These are phyloP conservation scores for Kalmusia sp. DNA, from an alignment of 2,329 filamentous ascomycete genomes.

Conservation along the genomic window DNA sequence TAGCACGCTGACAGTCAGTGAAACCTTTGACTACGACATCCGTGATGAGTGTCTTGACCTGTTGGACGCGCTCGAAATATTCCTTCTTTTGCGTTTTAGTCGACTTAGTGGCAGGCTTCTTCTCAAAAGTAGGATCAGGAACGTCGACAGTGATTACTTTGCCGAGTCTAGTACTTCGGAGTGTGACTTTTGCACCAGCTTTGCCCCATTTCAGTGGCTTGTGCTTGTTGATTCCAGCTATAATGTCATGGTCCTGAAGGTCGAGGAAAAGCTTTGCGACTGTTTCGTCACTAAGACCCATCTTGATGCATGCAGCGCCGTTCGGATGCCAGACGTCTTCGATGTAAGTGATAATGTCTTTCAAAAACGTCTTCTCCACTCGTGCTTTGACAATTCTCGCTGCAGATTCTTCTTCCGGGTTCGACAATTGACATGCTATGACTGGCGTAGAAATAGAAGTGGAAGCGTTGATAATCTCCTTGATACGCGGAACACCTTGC, in stretches of 20 bases:
- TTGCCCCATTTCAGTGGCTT: slow-evolving; percentile 81
- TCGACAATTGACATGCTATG: slow-evolving; percentile 84
- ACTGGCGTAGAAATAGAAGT: slow-evolving; percentile 93
- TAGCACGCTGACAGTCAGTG: slow-evolving; percentile 81
- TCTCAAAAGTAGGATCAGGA: slow-evolving; percentile 51
- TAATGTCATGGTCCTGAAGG: slow-evolving; percentile 75
- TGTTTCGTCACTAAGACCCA: slow-evolving; percentile 81
- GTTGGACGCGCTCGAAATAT: slow-evolving; percentile 79
- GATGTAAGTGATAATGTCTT: slow-evolving; percentile 79
- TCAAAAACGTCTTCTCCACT: slow-evolving; percentile 92
- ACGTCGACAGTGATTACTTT: slow-evolving; percentile 76
- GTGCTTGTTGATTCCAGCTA: slow-evolving; percentile 76
- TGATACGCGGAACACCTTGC: slow-evolving; percentile 98
- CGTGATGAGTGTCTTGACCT: slow-evolving; percentile 82
- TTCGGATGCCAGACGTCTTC: slow-evolving; percentile 88
- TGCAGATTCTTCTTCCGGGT: slow-evolving; percentile 74
- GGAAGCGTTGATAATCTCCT: slow-evolving; percentile 99
- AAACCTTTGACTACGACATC: slow-evolving; percentile 89
- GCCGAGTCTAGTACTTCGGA: slow-evolving; percentile 30
- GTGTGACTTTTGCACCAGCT: slow-evolving; percentile 63
- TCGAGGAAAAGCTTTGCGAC: slow-evolving; percentile 84
- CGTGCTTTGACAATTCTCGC: slow-evolving; percentile 91
- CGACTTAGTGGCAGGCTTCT: slow-evolving; percentile 37
- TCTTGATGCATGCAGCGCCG: slow-evolving; percentile 72
- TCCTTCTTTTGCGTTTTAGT: slow-evolving; percentile 58